These are phyloP conservation scores for Phytophthora sp. DNA, from an alignment of 352 stramenopile genomes.

Conservation along the genomic window DNA sequence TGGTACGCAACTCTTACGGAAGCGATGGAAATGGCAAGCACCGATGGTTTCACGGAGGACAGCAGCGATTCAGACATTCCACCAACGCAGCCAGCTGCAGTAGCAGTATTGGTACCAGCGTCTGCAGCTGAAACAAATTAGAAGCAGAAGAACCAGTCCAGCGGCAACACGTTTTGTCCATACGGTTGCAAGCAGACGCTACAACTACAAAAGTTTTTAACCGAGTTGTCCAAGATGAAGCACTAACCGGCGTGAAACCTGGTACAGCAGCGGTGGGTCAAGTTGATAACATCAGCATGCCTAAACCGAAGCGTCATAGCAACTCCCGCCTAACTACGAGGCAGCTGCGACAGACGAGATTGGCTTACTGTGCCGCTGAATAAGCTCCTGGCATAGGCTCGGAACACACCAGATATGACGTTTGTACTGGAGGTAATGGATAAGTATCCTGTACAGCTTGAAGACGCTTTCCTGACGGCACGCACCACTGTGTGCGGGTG, in stretches of 20 bases:
- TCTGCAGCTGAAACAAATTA: too few relatives aligned
- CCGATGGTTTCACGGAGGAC: not conserved
- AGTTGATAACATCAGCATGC: constrained; percentile 12
- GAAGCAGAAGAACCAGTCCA: too few relatives aligned
- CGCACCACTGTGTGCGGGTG: constrained; percentile 7
- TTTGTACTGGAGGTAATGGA: constrained; percentile 14
- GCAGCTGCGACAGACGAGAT: constrained; percentile 13
- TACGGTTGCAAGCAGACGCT: too few relatives aligned
- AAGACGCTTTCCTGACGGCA: constrained; percentile 6
- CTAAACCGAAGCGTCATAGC: not conserved
- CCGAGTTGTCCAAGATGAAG: too few relatives aligned
- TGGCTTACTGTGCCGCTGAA: constrained; percentile 10
- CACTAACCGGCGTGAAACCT: too few relatives aligned
- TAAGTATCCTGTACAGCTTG: constrained; percentile 13
- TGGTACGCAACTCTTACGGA: constrained; percentile 4
- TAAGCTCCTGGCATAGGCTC: not conserved
- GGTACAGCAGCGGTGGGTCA: too few relatives aligned
- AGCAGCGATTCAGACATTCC: not conserved
- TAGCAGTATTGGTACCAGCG: too few relatives aligned
- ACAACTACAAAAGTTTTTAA: too few relatives aligned
- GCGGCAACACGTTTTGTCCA: too few relatives aligned
- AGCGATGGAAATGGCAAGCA: not conserved
- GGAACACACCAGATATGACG: constrained; percentile 13
- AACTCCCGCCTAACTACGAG: constrained; percentile 1
- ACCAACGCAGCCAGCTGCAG: not conserved